Conservation (phyloP, 106 monocot genomes). For the Ottelia alismoides region DNA sequence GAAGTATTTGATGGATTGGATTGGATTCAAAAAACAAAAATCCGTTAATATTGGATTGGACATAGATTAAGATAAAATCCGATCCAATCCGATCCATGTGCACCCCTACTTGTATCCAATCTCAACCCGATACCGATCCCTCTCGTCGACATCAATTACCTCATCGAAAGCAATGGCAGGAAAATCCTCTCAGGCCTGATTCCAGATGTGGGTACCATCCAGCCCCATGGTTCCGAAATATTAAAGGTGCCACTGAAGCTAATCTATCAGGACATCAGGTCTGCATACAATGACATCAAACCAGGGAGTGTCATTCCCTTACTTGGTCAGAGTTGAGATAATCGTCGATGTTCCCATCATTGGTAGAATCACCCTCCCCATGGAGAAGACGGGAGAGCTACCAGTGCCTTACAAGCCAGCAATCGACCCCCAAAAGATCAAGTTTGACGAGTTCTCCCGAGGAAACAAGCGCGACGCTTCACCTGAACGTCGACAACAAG, state of each 20-base stretch:
- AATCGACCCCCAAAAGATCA: no score
- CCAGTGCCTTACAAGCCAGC: slow-evolving; percentile 11
- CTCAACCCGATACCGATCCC: slow-evolving; percentile 26
- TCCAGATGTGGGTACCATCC: slow-evolving; percentile 24
- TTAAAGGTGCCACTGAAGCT: slow-evolving; percentile 15
- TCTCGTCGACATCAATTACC: slow-evolving; percentile 22
- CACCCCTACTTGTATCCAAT: no score
- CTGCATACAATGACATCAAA: slow-evolving; percentile 14
- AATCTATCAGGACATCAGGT: slow-evolving; percentile 21
- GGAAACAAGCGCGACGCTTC: slow-evolving; percentile 8
- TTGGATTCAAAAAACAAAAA: no score
- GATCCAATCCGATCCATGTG: no score
- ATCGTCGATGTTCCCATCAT: slow-evolving; percentile 53
- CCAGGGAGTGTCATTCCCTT: slow-evolving; percentile 49
- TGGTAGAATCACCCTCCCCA: no score
- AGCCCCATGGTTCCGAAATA: slow-evolving; percentile 20
- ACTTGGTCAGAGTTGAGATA: slow-evolving; percentile 35
- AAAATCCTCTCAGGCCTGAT: slow-evolving; percentile 17
- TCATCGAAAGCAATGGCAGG: slow-evolving; percentile 16
- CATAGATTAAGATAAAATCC: no score
- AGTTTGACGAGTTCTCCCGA: no score
- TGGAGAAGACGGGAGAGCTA: slow-evolving; percentile 13
- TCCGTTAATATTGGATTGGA: no score
- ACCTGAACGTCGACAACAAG: slow-evolving; percentile 14
- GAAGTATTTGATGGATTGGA: no score